phyloP scores from a whole-genome alignment of 306 rosid species.

The Dryas octopetala region DNA sequence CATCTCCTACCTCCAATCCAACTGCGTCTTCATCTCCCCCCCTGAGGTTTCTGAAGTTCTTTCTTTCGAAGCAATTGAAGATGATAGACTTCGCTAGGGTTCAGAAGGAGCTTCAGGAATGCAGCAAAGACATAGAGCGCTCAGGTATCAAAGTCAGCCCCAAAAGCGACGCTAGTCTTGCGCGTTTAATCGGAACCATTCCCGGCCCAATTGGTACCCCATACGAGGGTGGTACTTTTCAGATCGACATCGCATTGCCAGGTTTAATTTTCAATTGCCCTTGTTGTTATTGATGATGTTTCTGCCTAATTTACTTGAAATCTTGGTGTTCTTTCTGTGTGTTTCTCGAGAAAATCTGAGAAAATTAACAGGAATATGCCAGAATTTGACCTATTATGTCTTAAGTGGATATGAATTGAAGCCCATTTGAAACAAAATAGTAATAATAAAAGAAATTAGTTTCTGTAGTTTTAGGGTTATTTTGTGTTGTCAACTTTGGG shows the following conservation, averaged over 20 bases:
- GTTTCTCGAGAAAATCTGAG: neutral
- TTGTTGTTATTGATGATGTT: neutral
- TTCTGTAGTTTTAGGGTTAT: neutral
- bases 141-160: conserved; percentile 83
- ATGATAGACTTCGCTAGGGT: conserved; percentile 95
- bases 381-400: neutral
- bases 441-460: too few relatives aligned
- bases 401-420: conserved; percentile 1
- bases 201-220: conserved; percentile 89
- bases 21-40: neutral
- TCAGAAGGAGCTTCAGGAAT: conserved; percentile 95
- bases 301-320: neutral
- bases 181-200: conserved; percentile 68
- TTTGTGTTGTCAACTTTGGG: neutral
- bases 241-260: conserved; percentile 86
- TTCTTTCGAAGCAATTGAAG: conserved; percentile 26
- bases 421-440: neutral
- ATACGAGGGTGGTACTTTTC: conserved; percentile 86
- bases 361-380: neutral
- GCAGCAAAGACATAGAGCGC: conserved; percentile 70
- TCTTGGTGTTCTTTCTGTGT: neutral
- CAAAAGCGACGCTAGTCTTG: conserved; percentile 55
- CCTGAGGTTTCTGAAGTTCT: neutral
- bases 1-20: conserved; percentile 9
- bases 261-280: conserved; percentile 34